Evolutionary conservation across 1,284 basidiomycete species (phyloP), one percentile per base, ranked within the genome.

Genomic region (Ustilago xerochloae): DNA sequence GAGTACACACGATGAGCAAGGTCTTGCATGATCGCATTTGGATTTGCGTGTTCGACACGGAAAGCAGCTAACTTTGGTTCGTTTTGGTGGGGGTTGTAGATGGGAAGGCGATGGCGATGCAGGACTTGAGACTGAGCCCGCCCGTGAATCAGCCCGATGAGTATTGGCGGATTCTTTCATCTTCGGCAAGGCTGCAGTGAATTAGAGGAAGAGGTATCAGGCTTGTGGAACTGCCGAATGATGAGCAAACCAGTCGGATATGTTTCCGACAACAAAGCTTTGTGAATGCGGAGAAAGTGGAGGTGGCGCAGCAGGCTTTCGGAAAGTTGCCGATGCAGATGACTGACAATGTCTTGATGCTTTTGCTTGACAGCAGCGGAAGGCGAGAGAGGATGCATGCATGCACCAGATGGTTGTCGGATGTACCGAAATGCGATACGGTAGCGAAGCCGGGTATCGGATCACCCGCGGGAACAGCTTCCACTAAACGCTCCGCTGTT

Each of bases 21-120:
- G 68, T 6, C 63, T 43, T 2, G 68, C 57, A 38, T 71, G 68
- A 36, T 71, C 68, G 47, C 68, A 71, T 18, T 71, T 71, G 7
- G 63, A 65, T 24, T 71, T 71, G 54, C 68, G 68, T 33, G 50
- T 55, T 30, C 63, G 63, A 38, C 67, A 70, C 0, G 62, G 67
- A 12, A 61, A 54, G 30, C 67, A 70, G 48, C 67, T 70, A n/a
- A 70, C 43, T 49, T 64, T 70, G n/a, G 67, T 61, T 20, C 62
- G 30, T 24, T 50, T 59, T 36, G 62, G 50, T n/a, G 48, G 35
- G 1, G 35, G 46, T 36, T 50, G n/a, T n/a, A n/a, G 48, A 30
- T 57, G 52, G 4, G 61, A 58, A 1, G 51, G 57, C 28, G 51
- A 50, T 6, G 55, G 53, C 3, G 59, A 62, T 7, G 36, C 58